A percentile compares a stretch with the other conserved stretches of the same genome.
These are phyloP conservation scores for Chaetomium strumarium DNA, from an alignment of 2,329 filamentous ascomycete genomes.

Conservation along the genomic window DNA sequence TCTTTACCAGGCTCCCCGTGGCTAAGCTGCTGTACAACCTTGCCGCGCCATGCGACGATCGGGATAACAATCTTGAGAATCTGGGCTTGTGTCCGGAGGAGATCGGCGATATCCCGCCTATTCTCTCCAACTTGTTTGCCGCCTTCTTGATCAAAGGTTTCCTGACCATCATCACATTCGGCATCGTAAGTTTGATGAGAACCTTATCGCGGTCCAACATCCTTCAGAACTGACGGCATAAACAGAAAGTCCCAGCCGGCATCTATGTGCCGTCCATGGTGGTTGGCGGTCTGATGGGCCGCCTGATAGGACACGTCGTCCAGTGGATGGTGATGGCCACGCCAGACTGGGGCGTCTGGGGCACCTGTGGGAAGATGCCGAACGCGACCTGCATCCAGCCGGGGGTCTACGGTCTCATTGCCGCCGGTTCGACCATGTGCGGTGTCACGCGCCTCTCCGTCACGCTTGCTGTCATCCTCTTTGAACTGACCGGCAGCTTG, in stretches of 20 bases:
- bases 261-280: conserved; percentile 99
- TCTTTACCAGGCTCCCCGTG: conserved; percentile 80
- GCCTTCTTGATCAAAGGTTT: conserved; percentile 88
- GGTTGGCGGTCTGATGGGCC: conserved; percentile 85
- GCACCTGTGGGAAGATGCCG: conserved; percentile 61
- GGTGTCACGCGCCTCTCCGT: conserved; percentile 91
- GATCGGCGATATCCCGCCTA: conserved; percentile 69
- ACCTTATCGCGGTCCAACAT: too few species aligned
- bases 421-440: conserved; percentile 95
- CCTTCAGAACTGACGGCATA: background rate
- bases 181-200: conserved; percentile 53
- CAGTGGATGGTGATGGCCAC: conserved; percentile 75
- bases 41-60: conserved; percentile 76
- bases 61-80: conserved; percentile 54
- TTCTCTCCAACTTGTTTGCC: conserved; percentile 63
- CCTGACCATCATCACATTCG: conserved; percentile 86
- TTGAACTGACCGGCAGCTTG: conserved; percentile 89
- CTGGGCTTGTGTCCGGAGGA: conserved; percentile 72
- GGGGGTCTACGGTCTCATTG: conserved; percentile 93
- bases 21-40: conserved; percentile 87
- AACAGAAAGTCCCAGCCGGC: conserved; percentile 80
- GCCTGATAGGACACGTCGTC: conserved; percentile 77
- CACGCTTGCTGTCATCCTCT: conserved; percentile 89
- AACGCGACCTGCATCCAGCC: conserved; percentile 86
- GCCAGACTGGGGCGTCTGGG: conserved; percentile 67